Evolutionary conservation across 1,284 basidiomycete species (phyloP), one percentile per base, ranked within the genome.

Genomic region (Microbotryomycetes sp.): DNA sequence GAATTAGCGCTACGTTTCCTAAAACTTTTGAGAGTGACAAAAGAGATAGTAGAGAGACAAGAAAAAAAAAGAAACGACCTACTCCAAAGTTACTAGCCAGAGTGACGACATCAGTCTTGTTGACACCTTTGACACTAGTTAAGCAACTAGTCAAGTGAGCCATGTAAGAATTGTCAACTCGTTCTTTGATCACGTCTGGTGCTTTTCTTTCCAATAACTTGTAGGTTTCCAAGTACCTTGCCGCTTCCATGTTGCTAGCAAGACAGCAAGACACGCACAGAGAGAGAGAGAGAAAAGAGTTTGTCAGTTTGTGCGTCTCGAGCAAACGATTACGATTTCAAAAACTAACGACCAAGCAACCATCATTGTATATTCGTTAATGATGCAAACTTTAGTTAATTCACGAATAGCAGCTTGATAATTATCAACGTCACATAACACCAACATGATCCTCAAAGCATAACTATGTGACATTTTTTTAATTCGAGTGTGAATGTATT

Each of bases 101-200:
- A 1, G 93, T 96, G 75, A 92, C 85, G 1, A 94, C 92, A 72
- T 99, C 96, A 0, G 94, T 97, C 80, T 94, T 97, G 78, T 98
- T 98, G 60, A 99, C 87, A 70, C 90, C 92, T 71, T 84, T 87
- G 67, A 97, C 88, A 67, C 84, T 86, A 0, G 94, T 98, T 36
- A 99, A 79, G 0, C 89, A 83, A n/a, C 85, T 84, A 46, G 88
- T 87, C 15, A 97, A 77, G 70, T 92, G 82, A 5, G 89, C 84
- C 64, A 82, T 77, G 73, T 96, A 92, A 70, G 89, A 88, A 70
- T 93, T 90, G 73, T 92, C 90, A 5, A 90, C 80, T 28, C 90
- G 85, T 74, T 97, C 93, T 75, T 93, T 94, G 77, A 99, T 93
- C 68, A 91, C 78, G 73, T 93, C 88, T 4, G 94, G 92, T 3